These are phyloP conservation scores for Chaetomium sp. DNA, from an alignment of 2,329 filamentous ascomycete genomes.

Conservation along the genomic window DNA sequence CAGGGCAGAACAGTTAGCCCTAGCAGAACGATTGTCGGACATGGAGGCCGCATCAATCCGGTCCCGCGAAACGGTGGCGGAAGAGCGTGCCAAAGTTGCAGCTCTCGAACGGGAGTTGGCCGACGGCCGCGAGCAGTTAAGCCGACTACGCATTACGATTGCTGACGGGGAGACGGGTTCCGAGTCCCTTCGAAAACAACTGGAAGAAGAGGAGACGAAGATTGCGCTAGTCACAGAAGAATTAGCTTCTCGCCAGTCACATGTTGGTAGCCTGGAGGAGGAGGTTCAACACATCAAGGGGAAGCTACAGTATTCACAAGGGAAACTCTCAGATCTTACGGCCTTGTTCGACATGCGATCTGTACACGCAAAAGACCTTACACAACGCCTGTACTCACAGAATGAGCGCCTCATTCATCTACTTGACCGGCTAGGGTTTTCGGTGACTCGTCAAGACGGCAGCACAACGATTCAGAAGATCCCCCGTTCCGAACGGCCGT, in stretches of 20 bases:
- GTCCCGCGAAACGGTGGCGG: conserved; percentile 47
- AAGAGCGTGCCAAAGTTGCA: conserved; percentile 47
- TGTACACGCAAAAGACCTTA: conserved; percentile 71
- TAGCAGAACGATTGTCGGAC: conserved; percentile 45
- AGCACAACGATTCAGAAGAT: conserved; percentile 70
- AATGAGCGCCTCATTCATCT: conserved; percentile 79
- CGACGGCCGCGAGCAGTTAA: conserved; percentile 63
- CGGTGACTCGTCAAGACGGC: conserved; percentile 65
- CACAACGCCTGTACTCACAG: conserved; percentile 73
- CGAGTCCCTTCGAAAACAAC: conserved; percentile 65
- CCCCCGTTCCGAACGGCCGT: conserved; percentile 51
- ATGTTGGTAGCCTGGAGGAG: conserved; percentile 67
- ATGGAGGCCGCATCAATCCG: conserved; percentile 47
- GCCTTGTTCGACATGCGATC: conserved; percentile 63
- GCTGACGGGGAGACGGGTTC: conserved; percentile 79
- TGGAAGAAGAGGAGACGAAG: conserved; percentile 70
- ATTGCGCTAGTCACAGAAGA: conserved; percentile 62
- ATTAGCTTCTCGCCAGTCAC: conserved; percentile 68
- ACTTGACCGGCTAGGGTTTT: conserved; percentile 80
- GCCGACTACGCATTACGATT: conserved; percentile 62
- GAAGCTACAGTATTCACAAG: conserved; percentile 51
- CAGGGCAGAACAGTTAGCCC: conserved; percentile 49
- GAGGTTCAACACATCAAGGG: conserved; percentile 64
- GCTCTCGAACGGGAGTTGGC: conserved; percentile 52
- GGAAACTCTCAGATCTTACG: conserved; percentile 44